Evolutionary conservation across 345 rosid species (phyloP), one percentile per base, ranked within the genome.

Genomic region (Gossypioides kirkii): DNA sequence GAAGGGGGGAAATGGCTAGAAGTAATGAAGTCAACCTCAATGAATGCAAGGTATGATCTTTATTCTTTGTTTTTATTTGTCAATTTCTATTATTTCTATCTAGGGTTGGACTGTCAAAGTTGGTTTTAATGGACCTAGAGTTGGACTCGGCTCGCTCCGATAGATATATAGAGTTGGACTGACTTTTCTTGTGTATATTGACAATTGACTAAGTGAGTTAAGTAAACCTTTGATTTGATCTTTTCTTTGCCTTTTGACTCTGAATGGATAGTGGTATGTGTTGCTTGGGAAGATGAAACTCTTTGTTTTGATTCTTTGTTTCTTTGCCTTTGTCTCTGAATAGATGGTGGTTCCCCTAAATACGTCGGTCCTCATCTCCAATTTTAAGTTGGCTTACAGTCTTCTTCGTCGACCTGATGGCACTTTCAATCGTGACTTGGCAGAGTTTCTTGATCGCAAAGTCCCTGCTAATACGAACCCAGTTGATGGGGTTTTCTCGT

Each of bases 381-480:
- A 84, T 78, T 94, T 91, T 58, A 91, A 94, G 85, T n/a, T 91
- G 83, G 85, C 92, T 20, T 94, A 91, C 80, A 91, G 82, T 75
- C 89, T 91, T 55, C 61, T 55, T 55, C 61, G 61, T 55, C 61
- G 16, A 55, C 61, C 61, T 22, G 61, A 55, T 70, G 97, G 96
- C 49, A 94, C 97, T 36, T 94, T 94, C 81, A 82, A 91, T 80
- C 94, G 98, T 67, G 93, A 91, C 79, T 84, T 94, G 71, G 97
- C 96, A 6, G 98, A 94, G 86, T 94, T 84, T 79, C 93, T 94
- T 18, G 98, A 90, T 83, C 90, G 96, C 9, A 94, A 87, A 83
- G 91, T 88, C 73, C 78, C 82, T 1, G 89, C 94, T 13, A 94
- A 94, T 67, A 88, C 92, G 13, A 87, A 84, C 23, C 85, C 91